Percentiles rank a stretch among this genome's conserved stretches.
phyloP scores from a whole-genome alignment of 164 flowering plant species.

The Dillenia turbinata region DNA sequence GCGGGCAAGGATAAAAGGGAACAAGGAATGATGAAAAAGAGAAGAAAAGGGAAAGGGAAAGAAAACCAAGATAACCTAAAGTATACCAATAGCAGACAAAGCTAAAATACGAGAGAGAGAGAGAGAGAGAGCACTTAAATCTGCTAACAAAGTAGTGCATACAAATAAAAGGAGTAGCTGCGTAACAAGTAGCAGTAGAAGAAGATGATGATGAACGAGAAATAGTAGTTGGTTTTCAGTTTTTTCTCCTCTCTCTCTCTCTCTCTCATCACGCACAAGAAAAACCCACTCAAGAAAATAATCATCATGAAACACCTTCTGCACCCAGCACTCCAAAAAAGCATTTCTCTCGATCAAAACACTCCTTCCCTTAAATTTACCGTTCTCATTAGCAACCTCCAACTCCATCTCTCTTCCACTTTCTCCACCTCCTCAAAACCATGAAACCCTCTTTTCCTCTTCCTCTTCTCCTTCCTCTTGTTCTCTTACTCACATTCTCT shows the following conservation, averaged over 20 bases:
- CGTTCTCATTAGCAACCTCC: slow-evolving; percentile 16
- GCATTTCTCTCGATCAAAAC: slow-evolving; percentile 39
- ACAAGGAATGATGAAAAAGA: slow-evolving; percentile 47
- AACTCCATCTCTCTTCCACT: slow-evolving; percentile 14
- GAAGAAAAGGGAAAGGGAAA: slow-evolving; percentile 21
- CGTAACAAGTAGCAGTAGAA: neutral
- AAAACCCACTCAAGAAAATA: slow-evolving; percentile 28
- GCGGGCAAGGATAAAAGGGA: slow-evolving; percentile 29
- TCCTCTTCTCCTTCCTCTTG: slow-evolving; percentile 5
- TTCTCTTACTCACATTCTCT: slow-evolving; percentile 13
- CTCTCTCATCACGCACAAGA: slow-evolving; percentile 14
- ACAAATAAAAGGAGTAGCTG: no score
- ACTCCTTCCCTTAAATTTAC: slow-evolving; percentile 59
- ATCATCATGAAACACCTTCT: slow-evolving; percentile 71
- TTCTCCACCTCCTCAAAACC: slow-evolving; percentile 19
- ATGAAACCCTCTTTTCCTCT: slow-evolving; percentile 31
- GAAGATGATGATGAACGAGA: neutral
- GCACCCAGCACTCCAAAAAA: slow-evolving; percentile 68
- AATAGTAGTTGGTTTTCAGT: neutral
- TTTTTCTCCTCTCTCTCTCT: slow-evolving; percentile 10
- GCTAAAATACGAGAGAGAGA: neutral
- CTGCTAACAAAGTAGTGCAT: no score
- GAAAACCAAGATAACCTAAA: slow-evolving; percentile 23
- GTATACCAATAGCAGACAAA: slow-evolving; percentile 19
- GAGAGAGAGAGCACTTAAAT: neutral